These are phyloP conservation scores for Ceratobasidium theobromae DNA, from an alignment of 1,284 basidiomycete species.

Conservation along the genomic window DNA sequence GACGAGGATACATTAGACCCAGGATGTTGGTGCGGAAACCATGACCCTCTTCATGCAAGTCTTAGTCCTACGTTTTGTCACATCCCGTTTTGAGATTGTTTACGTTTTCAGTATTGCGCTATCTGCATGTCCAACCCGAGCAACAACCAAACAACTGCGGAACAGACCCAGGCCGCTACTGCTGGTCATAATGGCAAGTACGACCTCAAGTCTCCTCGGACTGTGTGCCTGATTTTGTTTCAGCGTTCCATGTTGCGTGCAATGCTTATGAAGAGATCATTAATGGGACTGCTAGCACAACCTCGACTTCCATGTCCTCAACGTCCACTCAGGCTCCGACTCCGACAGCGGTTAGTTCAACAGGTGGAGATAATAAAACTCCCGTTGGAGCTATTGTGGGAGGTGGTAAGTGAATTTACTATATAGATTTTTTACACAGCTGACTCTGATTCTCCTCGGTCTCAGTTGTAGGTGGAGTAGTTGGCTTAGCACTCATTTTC, in stretches of 20 bases:
- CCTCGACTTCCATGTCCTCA: not conserved
- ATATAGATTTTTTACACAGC: not conserved
- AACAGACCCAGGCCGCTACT: constrained; percentile 29
- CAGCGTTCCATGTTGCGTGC: constrained; percentile 20
- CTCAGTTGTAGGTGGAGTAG: constrained; percentile 19
- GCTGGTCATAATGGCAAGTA: constrained; percentile 16
- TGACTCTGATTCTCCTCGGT: no score
- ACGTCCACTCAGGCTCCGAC: not conserved
- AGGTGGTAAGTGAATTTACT: constrained; percentile 8
- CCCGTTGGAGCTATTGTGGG: not conserved
- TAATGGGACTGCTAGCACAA: constrained; percentile 2
- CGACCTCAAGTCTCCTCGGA: not conserved
- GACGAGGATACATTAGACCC: constrained; percentile 1
- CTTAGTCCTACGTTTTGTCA: not conserved
- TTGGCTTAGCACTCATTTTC: not conserved
- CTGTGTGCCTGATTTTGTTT: not conserved
- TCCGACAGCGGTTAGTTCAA: not conserved
- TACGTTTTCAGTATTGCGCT: constrained; percentile 29
- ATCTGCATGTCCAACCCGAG: constrained; percentile 33
- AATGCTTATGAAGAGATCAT: constrained; percentile 20
- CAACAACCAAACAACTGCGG: constrained; percentile 33
- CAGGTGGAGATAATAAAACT: not conserved
- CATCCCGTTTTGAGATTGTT: not conserved
- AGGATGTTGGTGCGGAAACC: constrained; percentile 32
- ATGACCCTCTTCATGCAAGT: constrained; percentile 34